These are phyloP conservation scores for Trichocomaceae sp. DNA, from an alignment of 2,329 filamentous ascomycete genomes.

Conservation along the genomic window DNA sequence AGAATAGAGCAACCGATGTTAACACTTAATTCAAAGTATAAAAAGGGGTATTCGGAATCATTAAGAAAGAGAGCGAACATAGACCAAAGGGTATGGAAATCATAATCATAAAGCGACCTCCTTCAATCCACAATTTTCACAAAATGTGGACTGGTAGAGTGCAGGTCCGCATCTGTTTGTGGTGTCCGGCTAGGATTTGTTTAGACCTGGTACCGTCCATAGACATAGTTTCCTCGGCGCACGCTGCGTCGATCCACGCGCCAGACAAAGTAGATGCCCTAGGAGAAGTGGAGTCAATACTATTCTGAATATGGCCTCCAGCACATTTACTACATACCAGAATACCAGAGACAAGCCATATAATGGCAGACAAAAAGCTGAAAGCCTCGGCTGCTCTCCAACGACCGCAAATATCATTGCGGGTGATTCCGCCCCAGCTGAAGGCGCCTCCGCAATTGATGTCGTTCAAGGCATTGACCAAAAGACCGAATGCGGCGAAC, in stretches of 20 bases:
- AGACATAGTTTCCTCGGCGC: conserved; percentile 6
- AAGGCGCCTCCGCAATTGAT: conserved; percentile 52
- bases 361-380: conserved; percentile 61
- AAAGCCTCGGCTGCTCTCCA: conserved; percentile 69
- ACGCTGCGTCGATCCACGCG: conserved; percentile 7
- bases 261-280: conserved; percentile 16
- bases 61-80: not conserved
- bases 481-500: conserved; percentile 63
- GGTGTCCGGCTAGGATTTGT: not conserved
- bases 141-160: not conserved
- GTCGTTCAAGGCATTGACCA: conserved; percentile 52
- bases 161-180: not conserved
- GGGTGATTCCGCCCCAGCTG: conserved; percentile 51
- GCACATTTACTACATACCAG: conserved; percentile 35
- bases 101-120: not conserved
- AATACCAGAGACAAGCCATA: conserved; percentile 61
- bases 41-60: conserved; percentile 1
- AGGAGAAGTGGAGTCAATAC: not conserved
- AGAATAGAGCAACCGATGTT: not conserved
- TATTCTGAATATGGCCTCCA: not conserved
- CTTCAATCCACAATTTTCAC: not conserved
- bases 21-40: not conserved
- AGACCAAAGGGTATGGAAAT: conserved; percentile 6
- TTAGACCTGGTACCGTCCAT: conserved; percentile 14
- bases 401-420: conserved; percentile 53